A percentile compares a stretch with the other conserved stretches of the same genome.
phyloP scores from a whole-genome alignment of 345 rosid species.

The Heritiera fomes region DNA sequence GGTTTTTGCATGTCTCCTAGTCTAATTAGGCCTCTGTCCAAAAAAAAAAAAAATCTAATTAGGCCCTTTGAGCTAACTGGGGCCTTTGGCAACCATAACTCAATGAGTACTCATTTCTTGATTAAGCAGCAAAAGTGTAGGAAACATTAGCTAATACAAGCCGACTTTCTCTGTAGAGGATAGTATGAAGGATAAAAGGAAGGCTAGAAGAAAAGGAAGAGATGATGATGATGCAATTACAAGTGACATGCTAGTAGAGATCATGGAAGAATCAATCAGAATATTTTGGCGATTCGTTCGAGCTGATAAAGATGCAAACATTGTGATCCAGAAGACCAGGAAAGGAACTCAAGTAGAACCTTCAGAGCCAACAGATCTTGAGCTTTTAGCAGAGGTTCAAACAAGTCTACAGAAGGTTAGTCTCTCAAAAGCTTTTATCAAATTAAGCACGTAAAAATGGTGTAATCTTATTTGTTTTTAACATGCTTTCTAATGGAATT shows the following conservation, averaged over 20 bases:
- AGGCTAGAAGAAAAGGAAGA: conserved; percentile 40
- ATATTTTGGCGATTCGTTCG: conserved; percentile 85
- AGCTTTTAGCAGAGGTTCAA: conserved; percentile 53
- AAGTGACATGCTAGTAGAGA: conserved; percentile 72
- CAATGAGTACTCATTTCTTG: conserved; percentile 17
- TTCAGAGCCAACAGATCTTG: conserved; percentile 47
- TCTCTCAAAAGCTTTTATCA: neutral
- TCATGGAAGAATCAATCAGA: conserved; percentile 86
- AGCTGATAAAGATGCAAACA: conserved; percentile 62
- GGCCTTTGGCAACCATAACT: conserved; percentile 8
- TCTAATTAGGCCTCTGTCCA: neutral
- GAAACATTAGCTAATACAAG: conserved; percentile 9
- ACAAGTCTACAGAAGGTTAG: conserved; percentile 67
- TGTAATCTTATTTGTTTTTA: neutral
- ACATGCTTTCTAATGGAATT: neutral
- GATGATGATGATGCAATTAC: conserved; percentile 39
- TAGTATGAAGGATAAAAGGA: conserved; percentile 49
- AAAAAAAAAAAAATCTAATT: neutral
- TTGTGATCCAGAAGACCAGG: conserved; percentile 36
- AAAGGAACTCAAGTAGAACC: conserved; percentile 63
- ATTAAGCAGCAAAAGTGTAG: conserved; percentile 15
- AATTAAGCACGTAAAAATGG: neutral
- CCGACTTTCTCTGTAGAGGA: conserved; percentile 56
- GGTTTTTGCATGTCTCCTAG: conserved; percentile 4
- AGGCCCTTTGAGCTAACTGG: conserved; percentile 3